A percentile compares a stretch with the other conserved stretches of the same genome.
These are phyloP conservation scores for Saturnispora besseyi DNA, from an alignment of 805 yeast genomes.

Conservation along the genomic window DNA sequence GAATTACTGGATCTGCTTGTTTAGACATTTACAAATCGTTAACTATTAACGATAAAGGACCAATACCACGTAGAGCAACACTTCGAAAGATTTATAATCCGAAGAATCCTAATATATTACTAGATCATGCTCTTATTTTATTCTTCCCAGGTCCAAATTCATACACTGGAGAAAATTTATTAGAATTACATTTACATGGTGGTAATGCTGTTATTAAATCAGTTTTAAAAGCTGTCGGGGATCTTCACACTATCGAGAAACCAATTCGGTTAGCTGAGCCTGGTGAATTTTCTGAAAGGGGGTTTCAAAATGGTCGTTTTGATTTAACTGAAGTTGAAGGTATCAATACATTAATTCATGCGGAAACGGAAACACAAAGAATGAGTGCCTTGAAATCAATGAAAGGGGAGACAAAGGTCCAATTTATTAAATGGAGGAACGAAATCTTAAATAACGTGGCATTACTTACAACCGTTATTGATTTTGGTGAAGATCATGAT, in stretches of 20 bases:
- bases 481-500: slow-evolving; percentile 91
- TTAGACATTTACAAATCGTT: slow-evolving; percentile 35
- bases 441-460: slow-evolving; percentile 60
- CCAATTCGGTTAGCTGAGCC: slow-evolving; percentile 76
- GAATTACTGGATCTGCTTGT: slow-evolving; percentile 71
- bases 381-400: slow-evolving; percentile 64
- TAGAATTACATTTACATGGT: slow-evolving; percentile 91
- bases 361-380: slow-evolving; percentile 88
- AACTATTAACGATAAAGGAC: slow-evolving; percentile 32
- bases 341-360: slow-evolving; percentile 76
- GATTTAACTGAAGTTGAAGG: slow-evolving; percentile 92
- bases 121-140: slow-evolving; percentile 72
- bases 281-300: slow-evolving; percentile 87
- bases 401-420: slow-evolving; percentile 51
- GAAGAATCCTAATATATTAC: slow-evolving; percentile 25
- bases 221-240: slow-evolving; percentile 53
- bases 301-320: slow-evolving; percentile 72
- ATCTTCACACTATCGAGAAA: slow-evolving; percentile 37
- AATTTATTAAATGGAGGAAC: slow-evolving; percentile 60
- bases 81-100: slow-evolving; percentile 43
- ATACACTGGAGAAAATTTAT: slow-evolving; percentile 85
- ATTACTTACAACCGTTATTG: slow-evolving; percentile 76
- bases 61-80: slow-evolving; percentile 46
- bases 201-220: slow-evolving; percentile 77
- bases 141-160: slow-evolving; percentile 67